A percentile compares a stretch with the other conserved stretches of the same genome.
phyloP scores from a whole-genome alignment of 768 basidiomycete species.

The Leccinum pellstonianum region DNA sequence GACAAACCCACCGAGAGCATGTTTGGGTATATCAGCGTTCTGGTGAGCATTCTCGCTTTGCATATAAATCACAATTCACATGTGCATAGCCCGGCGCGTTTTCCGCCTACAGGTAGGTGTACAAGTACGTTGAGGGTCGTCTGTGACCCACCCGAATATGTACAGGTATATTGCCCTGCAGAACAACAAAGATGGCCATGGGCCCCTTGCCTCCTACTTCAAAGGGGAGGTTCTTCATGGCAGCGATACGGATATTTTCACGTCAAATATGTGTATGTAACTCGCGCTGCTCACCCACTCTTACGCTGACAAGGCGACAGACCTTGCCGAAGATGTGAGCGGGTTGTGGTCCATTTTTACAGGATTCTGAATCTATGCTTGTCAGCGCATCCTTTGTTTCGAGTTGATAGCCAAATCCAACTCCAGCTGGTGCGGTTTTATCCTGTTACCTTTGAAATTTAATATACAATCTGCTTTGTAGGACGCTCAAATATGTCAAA shows the following conservation, averaged over 20 bases:
- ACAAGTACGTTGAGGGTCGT: neutral
- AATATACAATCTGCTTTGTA: constrained; percentile 34
- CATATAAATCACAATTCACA: constrained; percentile 11
- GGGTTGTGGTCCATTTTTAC: neutral
- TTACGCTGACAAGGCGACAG: constrained; percentile 38
- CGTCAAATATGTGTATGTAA: constrained; percentile 89
- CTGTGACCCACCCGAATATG: constrained; percentile 3
- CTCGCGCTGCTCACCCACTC: neutral
- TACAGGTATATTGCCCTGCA: constrained; percentile 80
- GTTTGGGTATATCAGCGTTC: constrained; percentile 95
- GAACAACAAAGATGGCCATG: constrained; percentile 77
- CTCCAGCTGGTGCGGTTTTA: constrained; percentile 60
- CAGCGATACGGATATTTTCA: constrained; percentile 87
- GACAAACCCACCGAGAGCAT: constrained; percentile 87
- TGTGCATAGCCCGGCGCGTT: constrained; percentile 81
- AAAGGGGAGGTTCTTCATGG: constrained; percentile 89
- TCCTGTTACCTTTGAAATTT: neutral
- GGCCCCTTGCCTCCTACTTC: constrained; percentile 95
- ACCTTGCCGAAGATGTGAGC: constrained; percentile 85
- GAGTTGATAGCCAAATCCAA: constrained; percentile 77
- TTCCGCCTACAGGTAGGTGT: constrained; percentile 72
- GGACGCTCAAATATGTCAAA: constrained; percentile 96
- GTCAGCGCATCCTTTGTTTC: constrained; percentile 79
- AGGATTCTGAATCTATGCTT: constrained; percentile 5
- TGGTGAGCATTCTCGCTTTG: constrained; percentile 45